phyloP scores from a whole-genome alignment of 2,329 filamentous ascomycete species.

The Phaeosphaeria sp. region DNA sequence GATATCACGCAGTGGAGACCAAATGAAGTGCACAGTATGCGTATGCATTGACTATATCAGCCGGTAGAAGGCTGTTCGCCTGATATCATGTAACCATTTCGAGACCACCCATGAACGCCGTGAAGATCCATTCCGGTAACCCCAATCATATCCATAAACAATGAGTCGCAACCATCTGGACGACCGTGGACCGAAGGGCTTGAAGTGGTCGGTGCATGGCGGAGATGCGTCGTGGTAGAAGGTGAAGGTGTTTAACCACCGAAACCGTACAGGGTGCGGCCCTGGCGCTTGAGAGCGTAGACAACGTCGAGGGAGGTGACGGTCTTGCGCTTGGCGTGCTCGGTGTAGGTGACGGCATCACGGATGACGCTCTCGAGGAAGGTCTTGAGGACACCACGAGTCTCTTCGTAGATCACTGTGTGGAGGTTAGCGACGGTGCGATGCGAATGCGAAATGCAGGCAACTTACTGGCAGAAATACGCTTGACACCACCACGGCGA shows the following conservation, averaged over 20 bases:
- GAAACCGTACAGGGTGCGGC: slow-evolving; percentile 83
- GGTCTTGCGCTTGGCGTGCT: slow-evolving; percentile 83
- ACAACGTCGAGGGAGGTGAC: slow-evolving; percentile 73
- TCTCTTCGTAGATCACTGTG: slow-evolving; percentile 79
- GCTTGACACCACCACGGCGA: slow-evolving; percentile 62
- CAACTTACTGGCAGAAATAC: slow-evolving; percentile 58
- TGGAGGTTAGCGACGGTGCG: slow-evolving; percentile 29
- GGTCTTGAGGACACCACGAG: slow-evolving; percentile 77
- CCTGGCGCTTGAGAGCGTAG: slow-evolving; percentile 70
- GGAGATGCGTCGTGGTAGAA: slow-evolving; percentile 5
- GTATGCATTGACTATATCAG: slow-evolving; percentile 40
- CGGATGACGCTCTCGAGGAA: slow-evolving; percentile 80
- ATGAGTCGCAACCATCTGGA: slow-evolving; percentile 12
- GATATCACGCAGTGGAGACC: neutral
- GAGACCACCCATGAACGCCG: slow-evolving; percentile 38
- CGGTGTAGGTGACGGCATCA: slow-evolving; percentile 79
- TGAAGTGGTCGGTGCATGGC: slow-evolving; percentile 12
- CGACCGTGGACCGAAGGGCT: slow-evolving; percentile 20
- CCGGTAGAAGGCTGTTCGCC: slow-evolving; percentile 22
- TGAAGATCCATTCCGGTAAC: slow-evolving; percentile 36
- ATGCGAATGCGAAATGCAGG: neutral
- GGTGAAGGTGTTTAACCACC: slow-evolving; percentile 70
- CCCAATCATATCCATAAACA: slow-evolving; percentile 18
- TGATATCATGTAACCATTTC: slow-evolving; percentile 35
- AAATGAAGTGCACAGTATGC: slow-evolving; percentile 12